Evolutionary conservation across 2,329 filamentous ascomycete genomes (phyloP), one percentile per base, ranked within the genome.

Genomic region (Tolypocladium endophyticum): DNA sequence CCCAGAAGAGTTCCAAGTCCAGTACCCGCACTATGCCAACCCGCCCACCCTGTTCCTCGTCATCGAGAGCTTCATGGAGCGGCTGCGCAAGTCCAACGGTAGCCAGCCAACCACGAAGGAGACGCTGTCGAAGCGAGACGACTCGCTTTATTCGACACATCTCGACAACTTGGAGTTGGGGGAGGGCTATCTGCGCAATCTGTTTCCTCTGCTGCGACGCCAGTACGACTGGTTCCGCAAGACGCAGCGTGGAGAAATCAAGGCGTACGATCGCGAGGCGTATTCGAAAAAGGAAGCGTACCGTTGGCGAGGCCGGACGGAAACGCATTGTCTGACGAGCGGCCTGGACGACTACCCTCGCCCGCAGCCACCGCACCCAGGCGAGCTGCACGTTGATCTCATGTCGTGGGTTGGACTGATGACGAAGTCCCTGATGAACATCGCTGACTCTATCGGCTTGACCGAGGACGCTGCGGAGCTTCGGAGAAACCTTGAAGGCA

Each of bases 331-430:
- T 62, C 81, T 99, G 56, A 96, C 94, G 6, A 96, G 92, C 58
- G 94, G 94, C 3, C 83, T 99, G 2, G 94, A 99, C 69, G 94
- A 99, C 76, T 99, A 97, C 71, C 94, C 94, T 56, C 90, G 94
- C 56, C 83, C 94, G 11, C 90, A 96, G 73, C 92, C 94, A 18
- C 94, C 94, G 33, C 92, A 97, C 72, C 93, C 94, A 0, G 93
- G 91, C 68, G 94, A 99, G 83, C 82, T 99, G 56, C 93, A 99
- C 72, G 87, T 95, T 36, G 94, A 99, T 74, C 81, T 97, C 58
- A 89, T 99, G 72, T 90, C 90, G 58, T 99, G 94, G 94, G 89
- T 99, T 76, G 94, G 93, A n/a, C 85, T 97, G 77, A 96, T 97
- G 90, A 88, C 90, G 47, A 86, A 88, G 64, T 88, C 89, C n/a